Base-by-base conservation (phyloP, 1,139 yeast species). In the Candida tropicalis region DNA sequence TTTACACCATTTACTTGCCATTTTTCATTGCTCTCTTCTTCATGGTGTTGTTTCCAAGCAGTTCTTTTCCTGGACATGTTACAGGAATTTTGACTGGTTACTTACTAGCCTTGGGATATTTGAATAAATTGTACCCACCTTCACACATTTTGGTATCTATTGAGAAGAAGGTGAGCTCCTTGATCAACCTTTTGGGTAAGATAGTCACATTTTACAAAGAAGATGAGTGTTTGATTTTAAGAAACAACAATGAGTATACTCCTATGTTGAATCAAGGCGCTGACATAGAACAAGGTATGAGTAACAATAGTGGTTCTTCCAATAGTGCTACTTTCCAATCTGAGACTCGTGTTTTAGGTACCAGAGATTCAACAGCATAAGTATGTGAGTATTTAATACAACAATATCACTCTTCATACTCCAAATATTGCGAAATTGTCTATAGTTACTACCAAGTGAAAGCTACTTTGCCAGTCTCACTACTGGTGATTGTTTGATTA, bases 61-160 rank as follows among this genome's bases (percentile, higher is more conserved):
- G 91, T 9, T 83, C 93, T 42, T 82, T 89, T 52, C 66, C 84
- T 53, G 96, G 96, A 18, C 96, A 90, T 48, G 62, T 71, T 52
- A 64, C 69, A 10, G 78, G 74, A 2, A 65, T 71, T 34, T 55
- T 67, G 13, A 52, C 73, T 22, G 78, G 78, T 5, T 72, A 60
- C 52, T 58, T 72, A 41, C 62, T 86, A 57, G 87, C 79, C 2
- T 63, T 73, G 56, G 93, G 85, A 10, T 72, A 73, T 45, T 65
- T 89, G 45, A 70, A 70, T 35, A 60, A 70, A 35, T 65, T 84
- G 56, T 77, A 77, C 49, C 88, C 90, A 2, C 93, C 97, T 8
- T 77, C 84, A 47, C 70, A 75, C 51, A 74, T 79, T 1, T 76
- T 89, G 15, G 75, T 81, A 49, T 82, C 74, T 64, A 85, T 88